Conservation (phyloP, 2,329 filamentous ascomycete genomes). For the Clonostachys chloroleuca region DNA sequence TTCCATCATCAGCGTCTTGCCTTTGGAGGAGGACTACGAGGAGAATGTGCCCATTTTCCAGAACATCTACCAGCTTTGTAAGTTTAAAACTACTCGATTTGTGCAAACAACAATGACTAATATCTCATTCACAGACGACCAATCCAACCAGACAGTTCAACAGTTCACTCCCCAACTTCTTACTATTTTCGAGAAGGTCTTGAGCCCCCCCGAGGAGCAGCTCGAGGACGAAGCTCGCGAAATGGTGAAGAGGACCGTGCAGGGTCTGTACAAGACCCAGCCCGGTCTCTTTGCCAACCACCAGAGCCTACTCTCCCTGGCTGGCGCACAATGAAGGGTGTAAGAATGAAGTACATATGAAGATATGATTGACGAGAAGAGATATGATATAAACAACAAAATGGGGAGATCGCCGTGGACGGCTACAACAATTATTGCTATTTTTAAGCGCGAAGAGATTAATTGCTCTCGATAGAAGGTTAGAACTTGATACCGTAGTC, state of each 20-base stretch:
- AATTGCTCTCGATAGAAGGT: too few species aligned
- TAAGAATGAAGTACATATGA: background rate
- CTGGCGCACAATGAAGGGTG: constrained; percentile 9
- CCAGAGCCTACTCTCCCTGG: constrained; percentile 21
- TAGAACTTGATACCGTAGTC: too few species aligned
- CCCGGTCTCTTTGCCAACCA: constrained; percentile 23
- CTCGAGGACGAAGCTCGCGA: constrained; percentile 67
- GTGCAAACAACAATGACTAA: constrained; percentile 10
- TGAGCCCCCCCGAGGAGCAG: constrained; percentile 69
- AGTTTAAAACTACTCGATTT: constrained; percentile 25
- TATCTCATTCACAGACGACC: constrained; percentile 44
- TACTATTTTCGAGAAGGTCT: constrained; percentile 68
- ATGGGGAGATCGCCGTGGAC: too few species aligned
- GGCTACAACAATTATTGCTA: too few species aligned
- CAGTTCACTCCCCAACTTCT: constrained; percentile 66
- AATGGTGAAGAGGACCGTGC: constrained; percentile 61
- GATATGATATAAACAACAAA: too few species aligned
- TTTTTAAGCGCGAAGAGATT: too few species aligned
- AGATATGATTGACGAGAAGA: background rate
- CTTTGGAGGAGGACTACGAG: constrained; percentile 89
- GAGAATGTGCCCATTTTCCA: constrained; percentile 93
- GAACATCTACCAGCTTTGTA: constrained; percentile 84
- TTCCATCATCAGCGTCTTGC: constrained; percentile 71
- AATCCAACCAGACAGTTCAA: constrained; percentile 64
- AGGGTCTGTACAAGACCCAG: constrained; percentile 31